These are phyloP conservation scores for Vitis rotundifolia DNA, from an alignment of 164 flowering plant genomes.

Conservation along the genomic window DNA sequence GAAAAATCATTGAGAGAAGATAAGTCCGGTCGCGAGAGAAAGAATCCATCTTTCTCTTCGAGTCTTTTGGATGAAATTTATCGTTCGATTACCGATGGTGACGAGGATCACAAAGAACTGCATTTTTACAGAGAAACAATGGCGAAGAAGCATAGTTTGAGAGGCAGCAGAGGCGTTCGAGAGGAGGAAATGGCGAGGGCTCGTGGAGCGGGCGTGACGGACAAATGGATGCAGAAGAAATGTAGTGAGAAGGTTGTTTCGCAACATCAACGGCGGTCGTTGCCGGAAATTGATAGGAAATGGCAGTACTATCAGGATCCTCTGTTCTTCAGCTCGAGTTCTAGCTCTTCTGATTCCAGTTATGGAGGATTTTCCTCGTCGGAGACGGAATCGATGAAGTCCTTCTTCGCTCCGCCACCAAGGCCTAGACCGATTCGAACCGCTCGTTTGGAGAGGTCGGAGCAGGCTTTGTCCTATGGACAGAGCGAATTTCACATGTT, in stretches of 20 bases:
- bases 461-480: slow-evolving; percentile 23
- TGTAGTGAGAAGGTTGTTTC: slow-evolving; percentile 4
- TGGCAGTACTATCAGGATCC: slow-evolving; percentile 7
- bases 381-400: slow-evolving; percentile 30
- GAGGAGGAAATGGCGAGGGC: slow-evolving; percentile 22
- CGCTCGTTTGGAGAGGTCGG: slow-evolving; percentile 5
- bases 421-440: slow-evolving; percentile 32
- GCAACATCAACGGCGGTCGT: background rate
- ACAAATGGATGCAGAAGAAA: slow-evolving; percentile 46
- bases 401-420: slow-evolving; percentile 10
- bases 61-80: slow-evolving; percentile 53
- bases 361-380: slow-evolving; percentile 37
- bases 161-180: background rate
- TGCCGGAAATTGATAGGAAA: slow-evolving; percentile 17
- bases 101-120: background rate
- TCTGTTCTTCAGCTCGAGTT: slow-evolving; percentile 30
- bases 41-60: slow-evolving; percentile 54
- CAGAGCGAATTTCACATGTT: slow-evolving; percentile 15
- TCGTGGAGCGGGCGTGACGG: slow-evolving; percentile 41
- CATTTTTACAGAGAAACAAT: slow-evolving; percentile 16
- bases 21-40: slow-evolving; percentile 7
- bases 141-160: slow-evolving; percentile 11
- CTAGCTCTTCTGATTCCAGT: slow-evolving; percentile 42
- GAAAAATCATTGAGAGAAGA: slow-evolving; percentile 16
- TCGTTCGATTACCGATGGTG: slow-evolving; percentile 46